phyloP scores from a whole-genome alignment of 2,329 filamentous ascomycete species.

The Helminthosporium solani region DNA sequence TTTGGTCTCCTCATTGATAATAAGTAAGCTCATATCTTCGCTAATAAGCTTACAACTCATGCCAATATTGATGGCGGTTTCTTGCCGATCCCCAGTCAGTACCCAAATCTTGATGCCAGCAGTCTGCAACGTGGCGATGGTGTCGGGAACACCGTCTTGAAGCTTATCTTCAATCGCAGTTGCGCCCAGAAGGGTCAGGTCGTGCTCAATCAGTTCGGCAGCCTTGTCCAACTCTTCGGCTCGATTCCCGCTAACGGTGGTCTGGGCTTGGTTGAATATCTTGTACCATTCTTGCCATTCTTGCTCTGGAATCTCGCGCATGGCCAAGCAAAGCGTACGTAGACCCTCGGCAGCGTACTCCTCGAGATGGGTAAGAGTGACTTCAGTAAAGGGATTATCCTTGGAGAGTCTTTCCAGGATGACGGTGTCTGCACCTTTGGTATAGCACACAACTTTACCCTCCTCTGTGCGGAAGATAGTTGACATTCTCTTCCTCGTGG shows the following conservation, averaged over 20 bases:
- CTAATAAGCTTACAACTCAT: constrained; percentile 99
- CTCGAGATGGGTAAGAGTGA: constrained; percentile 92
- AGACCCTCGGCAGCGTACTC: constrained; percentile 97
- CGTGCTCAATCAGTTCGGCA: constrained; percentile 89
- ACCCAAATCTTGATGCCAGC: constrained; percentile 99
- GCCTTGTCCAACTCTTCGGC: constrained; percentile 96
- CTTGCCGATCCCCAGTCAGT: constrained; percentile 92
- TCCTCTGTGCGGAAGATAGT: constrained; percentile 95
- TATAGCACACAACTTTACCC: constrained; percentile 90
- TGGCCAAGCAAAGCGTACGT: constrained; percentile 88
- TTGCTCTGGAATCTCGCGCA: constrained; percentile 87
- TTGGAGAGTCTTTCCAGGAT: constrained; percentile 86
- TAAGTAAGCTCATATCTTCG: constrained; percentile 97
- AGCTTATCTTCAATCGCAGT: constrained; percentile 97
- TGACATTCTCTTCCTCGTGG: constrained; percentile 95
- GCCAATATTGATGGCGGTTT: constrained; percentile 98
- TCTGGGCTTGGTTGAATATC: constrained; percentile 83
- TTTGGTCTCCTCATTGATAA: constrained; percentile 87
- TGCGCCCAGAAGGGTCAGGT: constrained; percentile 86
- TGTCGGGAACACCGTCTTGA: constrained; percentile 96
- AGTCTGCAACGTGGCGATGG: constrained; percentile 93
- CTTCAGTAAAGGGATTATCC: constrained; percentile 78
- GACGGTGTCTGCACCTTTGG: constrained; percentile 96
- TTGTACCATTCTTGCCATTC: constrained; percentile 87
- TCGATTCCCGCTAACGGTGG: constrained; percentile 87